Percentiles rank a stretch among this genome's conserved stretches.
Conservation (phyloP, 352 stramenopile genomes). For the Phytophthora agathidicida region DNA sequence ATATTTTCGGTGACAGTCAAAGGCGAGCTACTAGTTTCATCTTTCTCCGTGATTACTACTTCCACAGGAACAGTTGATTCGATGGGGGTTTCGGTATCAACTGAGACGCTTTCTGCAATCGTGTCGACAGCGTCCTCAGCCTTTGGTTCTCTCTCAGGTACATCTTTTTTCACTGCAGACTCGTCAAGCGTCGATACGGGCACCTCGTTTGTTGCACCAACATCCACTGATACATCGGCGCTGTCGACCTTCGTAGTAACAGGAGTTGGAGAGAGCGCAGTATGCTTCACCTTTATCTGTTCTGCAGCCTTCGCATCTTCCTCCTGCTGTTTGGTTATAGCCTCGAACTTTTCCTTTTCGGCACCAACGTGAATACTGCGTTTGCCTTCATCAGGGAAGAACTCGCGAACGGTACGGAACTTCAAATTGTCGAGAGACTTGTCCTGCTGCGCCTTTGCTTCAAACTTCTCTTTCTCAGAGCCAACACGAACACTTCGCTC, state of each 20-base stretch:
- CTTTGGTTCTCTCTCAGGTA: neutral
- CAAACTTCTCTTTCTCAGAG: conserved; percentile 48
- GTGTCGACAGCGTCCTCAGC: neutral
- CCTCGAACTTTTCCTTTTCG: conserved; percentile 51
- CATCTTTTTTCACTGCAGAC: neutral
- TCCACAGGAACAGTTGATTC: neutral
- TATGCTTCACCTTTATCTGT: conserved; percentile 26
- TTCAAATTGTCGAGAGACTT: conserved; percentile 58
- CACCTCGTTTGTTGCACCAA: neutral
- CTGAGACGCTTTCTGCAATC: neutral
- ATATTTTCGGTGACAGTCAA: neutral
- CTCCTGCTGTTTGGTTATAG: conserved; percentile 33
- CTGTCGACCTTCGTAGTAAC: neutral
- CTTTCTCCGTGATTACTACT: neutral
- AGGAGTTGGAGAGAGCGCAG: neutral
- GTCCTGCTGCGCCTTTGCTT: conserved; percentile 50
- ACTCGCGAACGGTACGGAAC: conserved; percentile 61
- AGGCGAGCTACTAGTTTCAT: neutral
- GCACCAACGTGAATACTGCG: conserved; percentile 39
- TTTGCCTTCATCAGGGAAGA: conserved; percentile 48
- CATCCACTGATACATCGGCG: neutral
- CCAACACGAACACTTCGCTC: conserved; percentile 42
- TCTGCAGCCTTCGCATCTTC: conserved; percentile 23
- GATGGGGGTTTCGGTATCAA: neutral
- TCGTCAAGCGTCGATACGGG: neutral